phyloP scores from a whole-genome alignment of 768 basidiomycete species.

The Tulasnella sp. region DNA sequence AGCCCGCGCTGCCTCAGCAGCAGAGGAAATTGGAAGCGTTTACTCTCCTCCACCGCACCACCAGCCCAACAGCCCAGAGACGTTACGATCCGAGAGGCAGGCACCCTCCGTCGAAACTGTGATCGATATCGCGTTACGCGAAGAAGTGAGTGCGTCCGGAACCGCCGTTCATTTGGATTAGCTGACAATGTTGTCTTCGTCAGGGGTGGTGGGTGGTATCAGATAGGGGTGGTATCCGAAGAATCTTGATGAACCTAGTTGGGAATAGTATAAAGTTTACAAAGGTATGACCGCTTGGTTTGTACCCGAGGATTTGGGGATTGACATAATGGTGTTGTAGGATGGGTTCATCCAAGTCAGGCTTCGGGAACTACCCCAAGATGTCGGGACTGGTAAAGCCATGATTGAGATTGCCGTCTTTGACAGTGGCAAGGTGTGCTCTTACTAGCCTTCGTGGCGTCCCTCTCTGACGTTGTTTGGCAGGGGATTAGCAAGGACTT shows the following conservation, averaged over 20 bases:
- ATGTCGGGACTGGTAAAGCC: conserved; percentile 41
- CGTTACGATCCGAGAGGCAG: conserved; percentile 12
- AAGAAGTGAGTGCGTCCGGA: conserved; percentile 46
- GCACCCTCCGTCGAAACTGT: conserved; percentile 62
- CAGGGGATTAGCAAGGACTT: conserved; percentile 89
- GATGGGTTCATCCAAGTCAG: conserved; percentile 80
- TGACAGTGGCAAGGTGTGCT: conserved; percentile 73
- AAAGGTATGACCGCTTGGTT: conserved; percentile 35
- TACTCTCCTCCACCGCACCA: conserved; percentile 84
- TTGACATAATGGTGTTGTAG: conserved; percentile 28
- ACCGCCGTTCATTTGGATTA: neutral
- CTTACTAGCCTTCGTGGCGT: conserved; percentile 6
- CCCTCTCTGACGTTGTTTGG: neutral
- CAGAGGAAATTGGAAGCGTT: conserved; percentile 78
- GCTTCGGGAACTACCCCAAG: conserved; percentile 52
- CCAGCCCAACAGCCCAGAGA: conserved; percentile 26
- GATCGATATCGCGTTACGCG: conserved; percentile 66
- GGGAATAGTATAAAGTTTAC: conserved; percentile 93
- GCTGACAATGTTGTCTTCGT: neutral
- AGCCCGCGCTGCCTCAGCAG: conserved; percentile 56
- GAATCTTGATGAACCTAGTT: conserved; percentile 89
- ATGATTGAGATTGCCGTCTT: conserved; percentile 73
- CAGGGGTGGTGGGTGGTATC: conserved; percentile 81
- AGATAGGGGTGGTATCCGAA: conserved; percentile 84
- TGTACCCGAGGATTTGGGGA: neutral